phyloP scores from a whole-genome alignment of 2,329 filamentous ascomycete species.

The Fonsecaea monophora region DNA sequence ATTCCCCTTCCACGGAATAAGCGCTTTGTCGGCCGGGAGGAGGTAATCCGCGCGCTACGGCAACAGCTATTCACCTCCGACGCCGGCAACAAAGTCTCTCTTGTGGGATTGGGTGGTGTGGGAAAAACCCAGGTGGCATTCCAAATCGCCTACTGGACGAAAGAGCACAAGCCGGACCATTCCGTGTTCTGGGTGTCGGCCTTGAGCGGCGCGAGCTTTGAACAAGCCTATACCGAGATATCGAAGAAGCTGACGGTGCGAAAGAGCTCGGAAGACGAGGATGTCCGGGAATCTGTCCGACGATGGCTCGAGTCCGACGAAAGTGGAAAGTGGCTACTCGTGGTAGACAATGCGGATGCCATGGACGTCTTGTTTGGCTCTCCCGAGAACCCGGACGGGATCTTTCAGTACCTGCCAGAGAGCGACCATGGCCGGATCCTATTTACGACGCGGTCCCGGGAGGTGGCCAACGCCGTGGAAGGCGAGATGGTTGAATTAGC shows the following conservation, averaged over 20 bases:
- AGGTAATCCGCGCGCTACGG: slow-evolving; percentile 3
- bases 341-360: slow-evolving; percentile 39
- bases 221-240: slow-evolving; percentile 22
- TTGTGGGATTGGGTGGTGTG: slow-evolving; percentile 24
- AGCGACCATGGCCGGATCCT: slow-evolving; percentile 36
- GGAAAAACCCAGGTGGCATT: slow-evolving; percentile 26
- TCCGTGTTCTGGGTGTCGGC: slow-evolving; percentile 28
- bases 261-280: slow-evolving; percentile 19
- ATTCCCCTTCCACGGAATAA: slow-evolving; percentile 21
- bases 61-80: slow-evolving; percentile 12
- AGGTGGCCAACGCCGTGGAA: slow-evolving; percentile 24
- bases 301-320: slow-evolving; percentile 11
- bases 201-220: slow-evolving; percentile 17
- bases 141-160: slow-evolving; percentile 13
- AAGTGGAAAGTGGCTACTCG: slow-evolving; percentile 35
- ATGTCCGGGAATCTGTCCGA: slow-evolving; percentile 27
- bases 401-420: slow-evolving; percentile 32
- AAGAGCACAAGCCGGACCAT: slow-evolving; percentile 13
- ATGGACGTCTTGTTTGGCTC: slow-evolving; percentile 22
- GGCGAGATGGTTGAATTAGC: slow-evolving; percentile 6
- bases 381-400: slow-evolving; percentile 1
- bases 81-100: slow-evolving; percentile 9
- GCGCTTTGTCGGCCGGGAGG: slow-evolving; percentile 19
- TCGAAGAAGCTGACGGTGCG: slow-evolving; percentile 20
- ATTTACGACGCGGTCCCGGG: slow-evolving; percentile 39